Percentiles rank a stretch among this genome's conserved stretches.
Conservation (phyloP, 2,329 filamentous ascomycete species). For the Fusarium poae region DNA sequence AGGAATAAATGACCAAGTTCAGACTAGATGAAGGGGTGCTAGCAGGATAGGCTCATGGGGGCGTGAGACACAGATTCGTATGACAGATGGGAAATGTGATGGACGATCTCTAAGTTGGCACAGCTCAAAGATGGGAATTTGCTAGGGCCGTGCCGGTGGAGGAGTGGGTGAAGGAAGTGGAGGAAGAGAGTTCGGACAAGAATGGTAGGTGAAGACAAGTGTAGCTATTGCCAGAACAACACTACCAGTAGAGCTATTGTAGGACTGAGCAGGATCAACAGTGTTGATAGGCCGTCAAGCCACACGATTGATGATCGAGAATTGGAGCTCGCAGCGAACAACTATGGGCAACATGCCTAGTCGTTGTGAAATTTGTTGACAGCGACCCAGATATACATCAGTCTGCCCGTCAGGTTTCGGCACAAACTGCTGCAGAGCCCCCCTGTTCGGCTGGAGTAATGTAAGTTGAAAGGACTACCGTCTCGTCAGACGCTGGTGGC, state of each 20-base stretch:
- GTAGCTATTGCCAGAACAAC: conserved; percentile 4
- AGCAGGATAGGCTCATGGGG: conserved; percentile 40
- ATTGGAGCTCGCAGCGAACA: conserved; percentile 4
- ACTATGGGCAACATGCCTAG: conserved; percentile 3
- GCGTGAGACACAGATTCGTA: conserved; percentile 39
- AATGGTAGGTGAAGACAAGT: neutral
- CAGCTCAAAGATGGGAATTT: conserved; percentile 43
- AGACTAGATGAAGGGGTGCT: conserved; percentile 37
- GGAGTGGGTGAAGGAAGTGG: conserved; percentile 42
- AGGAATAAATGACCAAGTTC: conserved; percentile 35
- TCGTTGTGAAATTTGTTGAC: conserved; percentile 4
- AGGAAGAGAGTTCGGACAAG: conserved; percentile 39
- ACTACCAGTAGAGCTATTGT: conserved; percentile 3
- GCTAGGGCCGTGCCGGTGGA: conserved; percentile 38
- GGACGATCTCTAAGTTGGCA: conserved; percentile 42
- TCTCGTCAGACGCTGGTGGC: conserved; percentile 32
- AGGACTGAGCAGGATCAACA: conserved; percentile 7
- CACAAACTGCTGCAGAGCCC: conserved; percentile 15
- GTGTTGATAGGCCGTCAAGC: conserved; percentile 20
- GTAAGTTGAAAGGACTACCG: conserved; percentile 26
- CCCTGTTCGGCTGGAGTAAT: conserved; percentile 23
- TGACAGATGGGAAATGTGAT: conserved; percentile 43
- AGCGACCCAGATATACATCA: conserved; percentile 13
- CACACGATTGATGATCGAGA: conserved; percentile 22
- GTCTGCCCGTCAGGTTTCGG: conserved; percentile 16